Evolutionary conservation across 495 filamentous ascomycete species (phyloP).

Genomic region (Talaromyces thailandensis): DNA sequence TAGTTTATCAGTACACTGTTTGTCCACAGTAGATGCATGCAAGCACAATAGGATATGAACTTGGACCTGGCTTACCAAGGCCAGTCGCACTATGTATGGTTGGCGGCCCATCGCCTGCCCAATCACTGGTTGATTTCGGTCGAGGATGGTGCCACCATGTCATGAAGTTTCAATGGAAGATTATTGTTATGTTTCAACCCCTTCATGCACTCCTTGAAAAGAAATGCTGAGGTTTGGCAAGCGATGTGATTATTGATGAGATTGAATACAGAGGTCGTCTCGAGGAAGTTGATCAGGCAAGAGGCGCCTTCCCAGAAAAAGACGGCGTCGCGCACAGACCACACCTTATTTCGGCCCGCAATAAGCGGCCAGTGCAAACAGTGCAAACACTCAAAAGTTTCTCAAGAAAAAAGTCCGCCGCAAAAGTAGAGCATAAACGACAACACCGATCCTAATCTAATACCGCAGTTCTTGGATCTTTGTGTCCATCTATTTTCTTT

Average conservation of each 20-base stretch:
- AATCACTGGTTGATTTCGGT: neutral
- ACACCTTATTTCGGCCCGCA: slow-evolving; percentile 17
- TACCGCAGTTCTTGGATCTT: neutral
- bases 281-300: neutral
- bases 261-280: neutral
- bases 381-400: slow-evolving; percentile 11
- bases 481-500: neutral
- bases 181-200: neutral
- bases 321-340: slow-evolving; percentile 12
- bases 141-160: neutral
- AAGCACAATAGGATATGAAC: neutral
- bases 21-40: neutral
- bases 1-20: slow-evolving; percentile 8
- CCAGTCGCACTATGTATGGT: slow-evolving; percentile 41
- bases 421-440: neutral
- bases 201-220: neutral
- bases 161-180: neutral
- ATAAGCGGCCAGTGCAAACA: slow-evolving; percentile 30
- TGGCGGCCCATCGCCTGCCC: slow-evolving; percentile 35
- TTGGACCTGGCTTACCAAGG: slow-evolving; percentile 36
- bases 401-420: slow-evolving; percentile 17
- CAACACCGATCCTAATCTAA: neutral
- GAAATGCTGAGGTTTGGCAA: neutral
- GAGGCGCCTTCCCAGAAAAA: neutral
- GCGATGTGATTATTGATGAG: neutral